phyloP scores from a whole-genome alignment of 2,329 filamentous ascomycete species.

The Aureobasidium lini region DNA sequence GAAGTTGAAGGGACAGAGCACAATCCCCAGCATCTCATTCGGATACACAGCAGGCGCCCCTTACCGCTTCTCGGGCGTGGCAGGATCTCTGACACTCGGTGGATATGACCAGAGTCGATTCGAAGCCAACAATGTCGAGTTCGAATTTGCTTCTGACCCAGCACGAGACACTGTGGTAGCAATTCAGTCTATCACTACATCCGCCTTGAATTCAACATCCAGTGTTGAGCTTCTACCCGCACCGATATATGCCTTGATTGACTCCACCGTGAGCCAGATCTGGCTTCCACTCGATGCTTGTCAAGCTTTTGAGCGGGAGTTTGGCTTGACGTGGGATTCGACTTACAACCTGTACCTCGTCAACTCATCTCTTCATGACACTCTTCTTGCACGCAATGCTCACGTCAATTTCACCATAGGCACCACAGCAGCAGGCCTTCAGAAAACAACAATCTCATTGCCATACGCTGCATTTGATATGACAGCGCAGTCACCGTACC shows the following conservation, averaged over 20 bases:
- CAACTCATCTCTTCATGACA: conserved; percentile 29
- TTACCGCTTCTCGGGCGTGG: conserved; percentile 44
- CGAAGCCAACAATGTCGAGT: conserved; percentile 52
- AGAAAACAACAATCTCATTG: conserved; percentile 38
- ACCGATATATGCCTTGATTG: conserved; percentile 37
- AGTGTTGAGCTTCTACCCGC: conserved; percentile 32
- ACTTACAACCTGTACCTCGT: conserved; percentile 30
- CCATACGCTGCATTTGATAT: conserved; percentile 46
- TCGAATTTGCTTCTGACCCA: conserved; percentile 49
- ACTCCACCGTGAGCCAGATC: conserved; percentile 32
- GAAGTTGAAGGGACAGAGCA: conserved; percentile 47
- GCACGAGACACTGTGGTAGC: conserved; percentile 55
- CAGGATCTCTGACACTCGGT: conserved; percentile 54
- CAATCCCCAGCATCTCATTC: conserved; percentile 65
- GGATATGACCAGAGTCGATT: conserved; percentile 62
- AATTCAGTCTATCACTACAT: conserved; percentile 35
- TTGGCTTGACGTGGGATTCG: conserved; percentile 32
- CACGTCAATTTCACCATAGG: conserved; percentile 39
- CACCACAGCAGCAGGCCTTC: conserved; percentile 26
- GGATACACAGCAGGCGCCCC: conserved; percentile 69
- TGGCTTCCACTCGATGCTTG: conserved; percentile 33
- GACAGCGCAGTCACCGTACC: conserved; percentile 40
- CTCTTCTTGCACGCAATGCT: conserved; percentile 31
- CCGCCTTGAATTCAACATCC: conserved; percentile 23
- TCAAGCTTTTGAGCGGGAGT: conserved; percentile 29